Evolutionary conservation across 2,329 filamentous ascomycete species (phyloP), one percentile per base, ranked within the genome.

Genomic region (Phyllachora maydis): DNA sequence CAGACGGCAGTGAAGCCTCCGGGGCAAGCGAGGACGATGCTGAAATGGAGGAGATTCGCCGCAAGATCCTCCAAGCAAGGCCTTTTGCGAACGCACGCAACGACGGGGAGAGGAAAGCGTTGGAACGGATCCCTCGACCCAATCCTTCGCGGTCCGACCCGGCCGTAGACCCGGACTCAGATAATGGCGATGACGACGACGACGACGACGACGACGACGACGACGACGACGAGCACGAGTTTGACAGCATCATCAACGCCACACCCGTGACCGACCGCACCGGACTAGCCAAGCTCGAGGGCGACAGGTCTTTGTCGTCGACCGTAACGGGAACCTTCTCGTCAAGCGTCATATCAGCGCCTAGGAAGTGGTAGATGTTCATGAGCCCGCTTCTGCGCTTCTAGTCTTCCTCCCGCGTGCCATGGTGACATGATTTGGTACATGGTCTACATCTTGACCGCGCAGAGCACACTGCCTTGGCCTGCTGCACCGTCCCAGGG

Each of bases 181-280:
- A 81, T 31, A 65, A 74, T 17, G 16, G 16, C 16, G 16, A 17
- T 17, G 16, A 17, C 16, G 16, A 17, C 16, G 16, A 17, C 16
- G 16, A 17, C 16, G 16, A 17, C 16, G 54, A 51, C 14, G 63
- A 54, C 4, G 62, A 45, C 22, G 43, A 33, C 5, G 45, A 37
- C 4, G 60, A 53, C 7, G 67, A 57, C 2, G 63, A 68, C 10
- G 74, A 88, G 25, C 75, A 76, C 22, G 74, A 81, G 23, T 92
- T 95, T 40, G 85, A 95, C 40, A 74, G 74, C 34, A 90, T 98
- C 45, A 91, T 93, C 40, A 69, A 83, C 35, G 85, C 88, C 0
- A 85, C 79, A 3, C 81, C 81, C 0, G 67, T 90, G 11, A 93
- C 83, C 0, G 85, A 93, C 43, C 66, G 74, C 26, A 77, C 76